Percentiles rank a stretch among this genome's conserved stretches.
These are phyloP conservation scores for Ceratocystis albifundus DNA, from an alignment of 2,329 filamentous ascomycete genomes.

Conservation along the genomic window DNA sequence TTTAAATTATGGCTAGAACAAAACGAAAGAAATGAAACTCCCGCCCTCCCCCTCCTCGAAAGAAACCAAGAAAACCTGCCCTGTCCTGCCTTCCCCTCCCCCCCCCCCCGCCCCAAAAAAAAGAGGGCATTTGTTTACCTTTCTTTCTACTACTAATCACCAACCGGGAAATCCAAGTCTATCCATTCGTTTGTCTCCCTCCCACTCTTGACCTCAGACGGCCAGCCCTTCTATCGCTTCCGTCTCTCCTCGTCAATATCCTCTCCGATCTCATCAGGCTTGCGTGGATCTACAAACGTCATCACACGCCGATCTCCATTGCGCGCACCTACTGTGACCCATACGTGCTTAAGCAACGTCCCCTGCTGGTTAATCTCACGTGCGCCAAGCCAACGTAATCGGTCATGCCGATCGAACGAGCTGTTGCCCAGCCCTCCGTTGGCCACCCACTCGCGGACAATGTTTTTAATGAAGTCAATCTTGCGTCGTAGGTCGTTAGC, in stretches of 20 bases:
- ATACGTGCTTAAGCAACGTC: conserved; percentile 49
- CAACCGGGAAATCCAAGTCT: neutral
- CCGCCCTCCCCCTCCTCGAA: no score
- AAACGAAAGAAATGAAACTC: neutral
- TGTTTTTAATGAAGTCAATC: conserved; percentile 57
- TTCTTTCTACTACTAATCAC: neutral
- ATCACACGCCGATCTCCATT: conserved; percentile 47
- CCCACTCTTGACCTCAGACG: no score
- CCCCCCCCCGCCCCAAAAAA: neutral
- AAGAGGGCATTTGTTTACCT: neutral
- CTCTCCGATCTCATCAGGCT: conserved; percentile 42
- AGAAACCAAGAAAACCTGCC: neutral
- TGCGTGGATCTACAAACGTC: conserved; percentile 44
- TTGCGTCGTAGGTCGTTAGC: conserved; percentile 65
- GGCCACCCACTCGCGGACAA: conserved; percentile 58
- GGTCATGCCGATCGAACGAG: conserved; percentile 43
- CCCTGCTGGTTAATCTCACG: conserved; percentile 39
- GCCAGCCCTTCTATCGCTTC: conserved; percentile 13
- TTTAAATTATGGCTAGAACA: conserved; percentile 7
- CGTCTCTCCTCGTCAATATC: conserved; percentile 38
- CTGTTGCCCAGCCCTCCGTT: conserved; percentile 61
- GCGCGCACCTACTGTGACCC: conserved; percentile 55
- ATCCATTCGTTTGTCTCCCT: neutral
- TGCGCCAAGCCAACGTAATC: conserved; percentile 48
- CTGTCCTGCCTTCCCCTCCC: no score